A percentile compares a stretch with the other conserved stretches of the same genome.
phyloP scores from a whole-genome alignment of 2,329 filamentous ascomycete species.

The Alternaria metachromatica region DNA sequence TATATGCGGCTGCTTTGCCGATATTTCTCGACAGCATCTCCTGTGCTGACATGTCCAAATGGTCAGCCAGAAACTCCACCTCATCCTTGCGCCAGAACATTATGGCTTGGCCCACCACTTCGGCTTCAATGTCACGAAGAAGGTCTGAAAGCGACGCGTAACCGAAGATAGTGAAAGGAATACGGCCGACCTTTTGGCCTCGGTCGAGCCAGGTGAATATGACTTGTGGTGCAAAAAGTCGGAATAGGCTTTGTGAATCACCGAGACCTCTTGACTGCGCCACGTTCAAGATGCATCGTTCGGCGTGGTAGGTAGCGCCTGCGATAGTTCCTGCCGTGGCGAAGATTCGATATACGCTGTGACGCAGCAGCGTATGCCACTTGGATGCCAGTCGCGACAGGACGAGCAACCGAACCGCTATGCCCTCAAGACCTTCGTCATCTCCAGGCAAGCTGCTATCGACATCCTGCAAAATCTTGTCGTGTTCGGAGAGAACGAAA shows the following conservation, averaged over 20 bases:
- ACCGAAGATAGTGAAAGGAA: constrained; percentile 86
- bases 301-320: constrained; percentile 71
- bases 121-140: constrained; percentile 72
- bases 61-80: constrained; percentile 64
- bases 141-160: constrained; percentile 74
- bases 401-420: constrained; percentile 80
- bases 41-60: constrained; percentile 32
- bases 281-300: constrained; percentile 71
- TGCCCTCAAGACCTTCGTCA: constrained; percentile 75
- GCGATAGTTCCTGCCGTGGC: constrained; percentile 81
- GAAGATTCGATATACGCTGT: constrained; percentile 92
- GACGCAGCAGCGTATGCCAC: constrained; percentile 86
- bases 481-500: constrained; percentile 83
- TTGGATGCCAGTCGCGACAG: constrained; percentile 77
- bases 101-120: constrained; percentile 79
- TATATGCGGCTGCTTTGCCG: constrained; percentile 80
- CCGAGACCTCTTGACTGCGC: constrained; percentile 69
- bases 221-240: constrained; percentile 84
- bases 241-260: constrained; percentile 75
- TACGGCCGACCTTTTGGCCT: constrained; percentile 56
- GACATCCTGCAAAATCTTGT: constrained; percentile 83
- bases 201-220: constrained; percentile 90
- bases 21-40: constrained; percentile 68
- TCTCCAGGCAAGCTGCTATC: constrained; percentile 79
- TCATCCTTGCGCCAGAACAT: constrained; percentile 78